These are phyloP conservation scores for Phycomyces nitens DNA, from an alignment of 192 early-diverging fungal species.

Conservation along the genomic window DNA sequence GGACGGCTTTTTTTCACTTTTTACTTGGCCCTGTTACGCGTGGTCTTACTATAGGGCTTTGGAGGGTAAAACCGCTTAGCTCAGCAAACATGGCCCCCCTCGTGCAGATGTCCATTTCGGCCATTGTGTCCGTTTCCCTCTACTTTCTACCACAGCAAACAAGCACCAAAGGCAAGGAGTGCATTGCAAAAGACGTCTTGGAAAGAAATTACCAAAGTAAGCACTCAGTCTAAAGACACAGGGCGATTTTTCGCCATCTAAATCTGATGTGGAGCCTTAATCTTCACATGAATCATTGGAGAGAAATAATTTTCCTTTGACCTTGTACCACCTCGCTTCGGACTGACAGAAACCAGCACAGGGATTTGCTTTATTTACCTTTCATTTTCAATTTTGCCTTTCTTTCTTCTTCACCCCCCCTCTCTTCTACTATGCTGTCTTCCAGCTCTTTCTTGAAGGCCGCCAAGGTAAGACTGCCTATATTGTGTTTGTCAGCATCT, in stretches of 20 bases:
- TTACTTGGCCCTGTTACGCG: conserved; percentile 30
- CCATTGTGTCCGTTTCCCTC: conserved; percentile 1
- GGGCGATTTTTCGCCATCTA: neutral
- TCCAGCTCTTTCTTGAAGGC: conserved; percentile 32
- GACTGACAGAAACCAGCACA: conserved; percentile 10
- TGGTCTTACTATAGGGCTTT: neutral
- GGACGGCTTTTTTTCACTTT: conserved; percentile 9
- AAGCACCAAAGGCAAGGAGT: too few species aligned
- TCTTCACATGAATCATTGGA: conserved; percentile 19
- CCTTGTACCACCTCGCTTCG: conserved; percentile 14
- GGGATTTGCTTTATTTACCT: conserved; percentile 11
- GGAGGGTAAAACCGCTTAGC: conserved; percentile 8
- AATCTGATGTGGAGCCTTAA: neutral
- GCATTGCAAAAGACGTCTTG: too few species aligned
- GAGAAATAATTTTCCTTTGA: conserved; percentile 4
- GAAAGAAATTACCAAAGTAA: too few species aligned
- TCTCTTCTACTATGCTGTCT: conserved; percentile 28
- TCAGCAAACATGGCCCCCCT: conserved; percentile 11
- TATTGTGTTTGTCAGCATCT: neutral
- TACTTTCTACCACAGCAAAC: conserved; percentile 5
- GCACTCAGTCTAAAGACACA: conserved; percentile 8
- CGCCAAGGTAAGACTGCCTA: conserved; percentile 32
- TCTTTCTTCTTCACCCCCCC: conserved; percentile 13
- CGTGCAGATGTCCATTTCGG: neutral
- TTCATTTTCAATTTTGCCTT: conserved; percentile 9